Base-by-base conservation (phyloP, 192 early-diverging fungal species). In the Chytriomyces hyalinus region DNA sequence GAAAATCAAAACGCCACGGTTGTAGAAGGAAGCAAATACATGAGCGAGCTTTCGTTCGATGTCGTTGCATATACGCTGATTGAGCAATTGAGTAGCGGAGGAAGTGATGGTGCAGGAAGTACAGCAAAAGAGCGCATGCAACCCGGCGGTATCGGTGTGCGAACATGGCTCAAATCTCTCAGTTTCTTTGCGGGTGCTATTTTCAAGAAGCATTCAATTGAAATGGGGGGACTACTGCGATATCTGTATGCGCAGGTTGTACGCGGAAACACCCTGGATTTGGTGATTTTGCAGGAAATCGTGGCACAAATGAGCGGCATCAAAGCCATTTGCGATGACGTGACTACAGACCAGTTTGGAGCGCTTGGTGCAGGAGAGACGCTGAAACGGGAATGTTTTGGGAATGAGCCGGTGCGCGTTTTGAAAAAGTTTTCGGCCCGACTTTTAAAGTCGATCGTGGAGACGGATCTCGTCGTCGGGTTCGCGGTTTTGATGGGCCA, bases 11-110 rank as follows among this genome's bases (percentile, higher is more conserved):
- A 92, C 9, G 79, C 84, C 7, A 81, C 84, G 0, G 82, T 96
- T 60, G 94, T 93, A 0, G 94, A 96, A 48, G 88, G 90, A n/a
- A 90, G 89, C 57, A 83, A 88, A 22, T 94, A 95, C 75, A 74
- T 96, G 45, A 89, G 90, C 17, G 81, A 88, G 5, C 88, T 96
- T 44, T 86, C 87, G 11, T 92, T 93, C 47, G 94, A 96, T 73
- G 89, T 95, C 20, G 77, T 95, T 22, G 82, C 78, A 0, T 95
- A 90, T 65, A 77, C 85, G 8, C 77, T 96, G 28, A 78, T 95
- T 22, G 93, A 92, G 43, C 87, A 87, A 5, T 80, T 95, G 20
- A n/a, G 53, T 5, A 20, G 20, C 20, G 36, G 36, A 36, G 36
- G 36, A 36, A 36, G 36, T 36, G 36, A 36, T 36, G 36, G 36